phyloP scores from a whole-genome alignment of 2,329 filamentous ascomycete species.

The Fusarium sp. region DNA sequence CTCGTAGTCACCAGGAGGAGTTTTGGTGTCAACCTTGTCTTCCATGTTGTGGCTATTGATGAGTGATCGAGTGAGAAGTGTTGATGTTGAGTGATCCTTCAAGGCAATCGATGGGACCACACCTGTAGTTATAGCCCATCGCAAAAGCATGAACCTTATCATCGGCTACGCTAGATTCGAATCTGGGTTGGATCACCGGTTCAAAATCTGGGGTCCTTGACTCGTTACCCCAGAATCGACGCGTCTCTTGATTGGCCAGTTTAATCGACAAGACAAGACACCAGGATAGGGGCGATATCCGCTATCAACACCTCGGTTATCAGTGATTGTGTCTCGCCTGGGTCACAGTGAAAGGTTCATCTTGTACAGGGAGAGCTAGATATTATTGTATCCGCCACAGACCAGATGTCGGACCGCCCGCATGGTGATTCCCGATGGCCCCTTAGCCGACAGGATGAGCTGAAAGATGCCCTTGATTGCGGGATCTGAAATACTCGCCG shows the following conservation, averaged over 20 bases:
- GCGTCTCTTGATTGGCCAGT: slow-evolving; percentile 5
- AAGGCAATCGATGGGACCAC: not conserved
- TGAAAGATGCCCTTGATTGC: slow-evolving; percentile 28
- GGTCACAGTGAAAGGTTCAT: not conserved
- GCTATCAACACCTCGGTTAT: not conserved
- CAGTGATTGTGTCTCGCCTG: not conserved
- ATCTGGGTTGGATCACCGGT: not conserved
- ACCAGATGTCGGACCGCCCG: slow-evolving; percentile 1
- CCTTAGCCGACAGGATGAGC: slow-evolving; percentile 15
- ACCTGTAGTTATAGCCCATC: not conserved
- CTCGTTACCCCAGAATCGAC: slow-evolving; percentile 9
- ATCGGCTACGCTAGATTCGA: not conserved
- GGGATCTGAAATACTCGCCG: slow-evolving; percentile 34
- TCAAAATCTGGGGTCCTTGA: slow-evolving; percentile 11
- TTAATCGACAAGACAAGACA: slow-evolving; percentile 21
- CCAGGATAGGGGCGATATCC: not conserved
- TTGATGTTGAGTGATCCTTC: not conserved
- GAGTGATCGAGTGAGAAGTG: not conserved
- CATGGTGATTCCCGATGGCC: not conserved
- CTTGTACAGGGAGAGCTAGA: not conserved
- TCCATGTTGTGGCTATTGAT: not conserved
- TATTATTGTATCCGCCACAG: not conserved
- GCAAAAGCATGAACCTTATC: not conserved
- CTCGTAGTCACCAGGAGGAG: not conserved
- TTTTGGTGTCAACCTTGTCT: not conserved